Evolutionary conservation across 1,139 yeast genomes (phyloP), one percentile per base, ranked within the genome.

Genomic region (Taphrina confusa): DNA sequence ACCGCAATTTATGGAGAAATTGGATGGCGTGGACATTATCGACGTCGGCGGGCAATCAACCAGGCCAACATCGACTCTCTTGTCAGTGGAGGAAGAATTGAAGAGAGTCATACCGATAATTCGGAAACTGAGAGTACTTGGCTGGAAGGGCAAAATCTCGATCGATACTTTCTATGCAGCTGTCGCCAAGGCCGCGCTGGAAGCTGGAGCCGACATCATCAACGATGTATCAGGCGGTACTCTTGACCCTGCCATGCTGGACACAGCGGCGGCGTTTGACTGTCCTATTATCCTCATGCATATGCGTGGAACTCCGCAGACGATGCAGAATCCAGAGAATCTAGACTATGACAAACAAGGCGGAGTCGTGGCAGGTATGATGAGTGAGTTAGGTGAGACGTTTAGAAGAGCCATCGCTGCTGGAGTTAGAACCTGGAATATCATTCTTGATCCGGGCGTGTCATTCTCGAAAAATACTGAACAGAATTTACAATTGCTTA

Each of bases 11-110:
- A 81, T 84, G 9, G 68, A 71, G 0, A 51, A 36, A 9, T 34
- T 54, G n/a, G 76, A 80, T 20, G 94, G 91, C 0, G 80, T 81
- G 9, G 77, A 78, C 28, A 87, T 94, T 39, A 77, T 92, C 34
- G 98, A 91, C 69, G 80, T 92, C 62, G 98, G 97, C 5, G 97
- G 97, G 0, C 89, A 89, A 62, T 87, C 96, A 0, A 91, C 97
- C 0, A 78, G 94, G 60, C 97, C 97, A 0, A 87, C 89, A 1
- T 81, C 94, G 1, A 68, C 67, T 0, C 87, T 81, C 61, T 85
- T 86, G 0, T 68, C 80, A 1, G 77, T 74, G 22, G 76, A 73
- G 3, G 78, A 76, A 47, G 90, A 83, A 65, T 66, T 85, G 34
- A 66, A 67, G 1, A 75, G 97, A 44, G 86, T 90, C 0, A 70